Conservation (phyloP, 1,284 basidiomycete species). For the Naganishia sp. region DNA sequence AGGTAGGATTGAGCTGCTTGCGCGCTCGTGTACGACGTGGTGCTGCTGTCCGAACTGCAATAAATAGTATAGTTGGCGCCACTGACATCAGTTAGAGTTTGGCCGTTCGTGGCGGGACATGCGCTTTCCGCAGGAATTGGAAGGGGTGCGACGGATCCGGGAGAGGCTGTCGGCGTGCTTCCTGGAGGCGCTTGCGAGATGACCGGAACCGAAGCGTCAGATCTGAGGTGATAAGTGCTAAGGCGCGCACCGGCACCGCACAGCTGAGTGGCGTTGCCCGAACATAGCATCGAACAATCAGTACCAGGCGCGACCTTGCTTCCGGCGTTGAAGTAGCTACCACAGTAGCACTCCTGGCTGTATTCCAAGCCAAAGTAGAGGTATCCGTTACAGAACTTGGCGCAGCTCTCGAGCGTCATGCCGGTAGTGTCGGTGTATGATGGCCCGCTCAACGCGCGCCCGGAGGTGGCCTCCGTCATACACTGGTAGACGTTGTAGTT, state of each 20-base stretch:
- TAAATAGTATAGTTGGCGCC: constrained; percentile 8
- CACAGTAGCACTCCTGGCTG: constrained; percentile 5
- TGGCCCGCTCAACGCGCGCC: background rate
- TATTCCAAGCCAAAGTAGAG: constrained; percentile 3
- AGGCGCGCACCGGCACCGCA: constrained; percentile 3
- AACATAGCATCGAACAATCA: constrained; percentile 3
- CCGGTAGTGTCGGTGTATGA: background rate
- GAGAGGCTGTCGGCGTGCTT: constrained; percentile 1
- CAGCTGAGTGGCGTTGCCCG: background rate
- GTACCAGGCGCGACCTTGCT: background rate
- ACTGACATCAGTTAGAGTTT: background rate
- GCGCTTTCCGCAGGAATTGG: background rate
- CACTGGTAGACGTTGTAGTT: constrained; percentile 9
- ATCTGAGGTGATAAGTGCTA: background rate
- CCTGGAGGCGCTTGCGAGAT: constrained; percentile 10
- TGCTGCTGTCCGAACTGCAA: constrained; percentile 7
- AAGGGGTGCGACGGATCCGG: background rate
- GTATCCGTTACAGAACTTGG: background rate
- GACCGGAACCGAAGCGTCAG: background rate
- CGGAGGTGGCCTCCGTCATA: constrained; percentile 7
- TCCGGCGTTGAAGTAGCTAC: constrained; percentile 10
- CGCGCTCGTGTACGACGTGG: background rate
- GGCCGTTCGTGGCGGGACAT: constrained; percentile 7
- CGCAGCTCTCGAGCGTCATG: constrained; percentile 5
- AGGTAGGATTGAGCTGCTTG: constrained; percentile 2